A percentile compares a stretch with the other conserved stretches of the same genome.
These are phyloP conservation scores for Orbilia blumenaviensis DNA, from an alignment of 2,329 filamentous ascomycete genomes.

Conservation along the genomic window DNA sequence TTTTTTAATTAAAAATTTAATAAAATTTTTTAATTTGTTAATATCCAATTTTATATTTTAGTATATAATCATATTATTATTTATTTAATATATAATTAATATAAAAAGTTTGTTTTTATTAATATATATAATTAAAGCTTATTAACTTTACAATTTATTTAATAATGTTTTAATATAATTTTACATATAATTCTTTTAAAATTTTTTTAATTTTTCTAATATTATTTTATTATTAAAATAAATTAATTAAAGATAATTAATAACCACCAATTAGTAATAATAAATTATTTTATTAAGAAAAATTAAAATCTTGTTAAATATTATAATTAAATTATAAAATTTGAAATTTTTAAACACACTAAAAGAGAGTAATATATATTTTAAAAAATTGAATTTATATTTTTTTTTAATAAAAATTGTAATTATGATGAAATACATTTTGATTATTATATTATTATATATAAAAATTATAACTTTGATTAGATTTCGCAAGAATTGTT, in stretches of 20 bases:
- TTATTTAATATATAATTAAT: background rate
- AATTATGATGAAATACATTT: background rate
- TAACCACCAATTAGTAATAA: conserved; percentile 1
- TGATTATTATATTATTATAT: background rate
- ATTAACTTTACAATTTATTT: background rate
- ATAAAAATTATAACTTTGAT: background rate
- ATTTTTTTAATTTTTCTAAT: background rate
- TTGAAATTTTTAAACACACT: background rate
- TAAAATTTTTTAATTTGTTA: conserved; percentile 6
- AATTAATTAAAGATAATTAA: background rate
- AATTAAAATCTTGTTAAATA: background rate
- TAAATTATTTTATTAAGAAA: conserved; percentile 5
- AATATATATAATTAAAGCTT: background rate
- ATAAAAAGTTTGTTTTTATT: background rate
- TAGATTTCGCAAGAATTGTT: background rate
- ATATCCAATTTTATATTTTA: conserved; percentile 5
- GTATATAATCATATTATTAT: background rate
- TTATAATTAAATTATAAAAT: background rate
- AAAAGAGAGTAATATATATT: background rate
- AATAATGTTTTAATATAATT: background rate
- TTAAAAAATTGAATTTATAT: background rate
- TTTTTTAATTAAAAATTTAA: conserved; percentile 5
- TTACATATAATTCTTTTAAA: background rate
- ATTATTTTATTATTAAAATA: background rate
- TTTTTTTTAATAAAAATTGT: background rate